Conservation (phyloP, 768 basidiomycete species). For the Lactarius quietus region DNA sequence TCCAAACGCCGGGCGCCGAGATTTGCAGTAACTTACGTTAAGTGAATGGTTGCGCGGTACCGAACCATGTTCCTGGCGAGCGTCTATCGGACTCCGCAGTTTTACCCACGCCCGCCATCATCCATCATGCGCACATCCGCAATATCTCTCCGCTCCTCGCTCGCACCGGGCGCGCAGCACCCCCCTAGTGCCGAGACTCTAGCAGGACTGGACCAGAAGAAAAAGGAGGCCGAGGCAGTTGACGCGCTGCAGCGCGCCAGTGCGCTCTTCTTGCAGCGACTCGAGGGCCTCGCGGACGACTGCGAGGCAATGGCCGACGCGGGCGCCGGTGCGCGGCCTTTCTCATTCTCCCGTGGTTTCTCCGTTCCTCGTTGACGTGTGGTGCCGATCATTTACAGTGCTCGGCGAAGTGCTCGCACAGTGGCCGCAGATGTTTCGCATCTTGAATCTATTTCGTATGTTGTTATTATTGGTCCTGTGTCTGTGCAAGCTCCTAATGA, state of each 20-base stretch:
- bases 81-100: background rate
- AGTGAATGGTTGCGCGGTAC: background rate
- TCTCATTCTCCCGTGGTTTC: background rate
- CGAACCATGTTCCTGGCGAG: background rate
- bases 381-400: conserved; percentile 38
- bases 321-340: conserved; percentile 50
- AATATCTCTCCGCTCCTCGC: conserved; percentile 37
- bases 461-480: background rate
- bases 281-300: conserved; percentile 66
- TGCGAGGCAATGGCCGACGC: conserved; percentile 77
- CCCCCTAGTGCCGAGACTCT: conserved; percentile 46
- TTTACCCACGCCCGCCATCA: background rate
- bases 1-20: background rate
- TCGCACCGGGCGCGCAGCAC: conserved; percentile 42
- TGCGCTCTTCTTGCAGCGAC: conserved; percentile 58
- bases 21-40: background rate
- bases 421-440: conserved; percentile 82
- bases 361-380: background rate
- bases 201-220: conserved; percentile 67
- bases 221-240: conserved; percentile 77
- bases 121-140: background rate
- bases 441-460: conserved; percentile 65
- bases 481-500: conserved; percentile 4
- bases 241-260: conserved; percentile 66
- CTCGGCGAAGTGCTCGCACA: conserved; percentile 75